Evolutionary conservation across 495 filamentous ascomycete genomes (phyloP), one percentile per base, ranked within the genome.

Genomic region (Penicillium paradoxum): DNA sequence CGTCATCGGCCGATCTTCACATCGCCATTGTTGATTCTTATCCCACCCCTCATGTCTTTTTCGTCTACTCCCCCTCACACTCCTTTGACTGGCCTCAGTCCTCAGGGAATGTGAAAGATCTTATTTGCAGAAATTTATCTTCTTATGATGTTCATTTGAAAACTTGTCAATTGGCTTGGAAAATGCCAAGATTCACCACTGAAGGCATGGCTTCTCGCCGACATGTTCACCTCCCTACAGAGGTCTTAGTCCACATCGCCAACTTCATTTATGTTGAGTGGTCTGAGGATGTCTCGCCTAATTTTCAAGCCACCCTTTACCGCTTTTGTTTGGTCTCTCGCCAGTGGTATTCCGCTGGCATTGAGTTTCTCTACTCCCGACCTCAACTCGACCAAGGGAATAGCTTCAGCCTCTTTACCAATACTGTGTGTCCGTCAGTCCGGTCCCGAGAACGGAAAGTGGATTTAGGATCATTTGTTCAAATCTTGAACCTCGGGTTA

Each of bases 321-420:
- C 68, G 70, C 0, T 82, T 80, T 60, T 79, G 77, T 58, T 70
- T 85, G 17, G 75, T 87, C 13, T 83, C 76, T 6, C 75, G 75
- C 13, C 74, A 83, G 49, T 90, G 86, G 86, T 87, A 88, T 59
- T 73, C 75, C 9, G 75, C 73, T 4, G 72, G 75, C 11, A 72
- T 84, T 7, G 55, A 74, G 0, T 64, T 69, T 18, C 77, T 90
- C n/a, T 90, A 87, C 58, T 63, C 67, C 17, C 50, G 58, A 2
- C 84, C 84, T 0, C 54, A 62, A 34, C 60, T 88, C 5, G 43
- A 48, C 15, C 59, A 58, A 10, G 82, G 83, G 8, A 66, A 59
- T 3, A 79, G 80, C 38, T 89, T 86, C 59, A 54, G 68, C 4
- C 64, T 68, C 15, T 89, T 90, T 63, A 76, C 83, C 0, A 56